Percentiles rank a stretch among this genome's conserved stretches.
Conservation (phyloP, 352 stramenopile species). For the Globisporangium mamillatum region DNA sequence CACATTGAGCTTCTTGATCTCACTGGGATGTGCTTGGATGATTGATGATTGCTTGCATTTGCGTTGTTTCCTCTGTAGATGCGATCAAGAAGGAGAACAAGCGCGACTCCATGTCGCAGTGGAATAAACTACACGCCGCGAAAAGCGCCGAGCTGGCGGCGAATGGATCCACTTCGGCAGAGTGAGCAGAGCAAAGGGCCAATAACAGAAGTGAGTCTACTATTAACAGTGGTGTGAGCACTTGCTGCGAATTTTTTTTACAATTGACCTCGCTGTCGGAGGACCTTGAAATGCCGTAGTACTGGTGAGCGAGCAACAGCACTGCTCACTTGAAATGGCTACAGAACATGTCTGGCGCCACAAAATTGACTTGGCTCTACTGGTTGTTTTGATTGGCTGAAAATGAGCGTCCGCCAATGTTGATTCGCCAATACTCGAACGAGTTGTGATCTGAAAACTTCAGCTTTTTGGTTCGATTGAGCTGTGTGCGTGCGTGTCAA, state of each 20-base stretch:
- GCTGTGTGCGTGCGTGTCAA: not conserved
- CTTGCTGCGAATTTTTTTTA: not conserved
- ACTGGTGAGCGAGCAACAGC: not conserved
- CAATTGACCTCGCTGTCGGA: not conserved
- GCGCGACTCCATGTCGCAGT: slow-evolving; percentile 63
- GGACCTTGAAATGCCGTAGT: not conserved
- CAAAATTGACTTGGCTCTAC: not conserved
- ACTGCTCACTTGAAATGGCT: slow-evolving; percentile 4
- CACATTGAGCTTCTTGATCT: not conserved
- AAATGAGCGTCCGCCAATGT: not conserved
- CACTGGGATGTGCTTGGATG: not conserved
- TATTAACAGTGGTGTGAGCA: not conserved
- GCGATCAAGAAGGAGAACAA: slow-evolving; percentile 83
- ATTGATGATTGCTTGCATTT: not conserved
- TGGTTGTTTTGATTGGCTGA: slow-evolving; percentile 1
- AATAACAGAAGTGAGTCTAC: not conserved
- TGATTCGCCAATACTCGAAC: slow-evolving; percentile 14
- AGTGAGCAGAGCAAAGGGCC: not conserved
- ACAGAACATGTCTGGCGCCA: not conserved
- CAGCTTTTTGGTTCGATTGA: slow-evolving; percentile 3
- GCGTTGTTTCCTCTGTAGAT: slow-evolving; percentile 30
- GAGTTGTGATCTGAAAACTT: slow-evolving; percentile 5
- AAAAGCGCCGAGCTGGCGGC: slow-evolving; percentile 31
- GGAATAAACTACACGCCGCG: slow-evolving; percentile 76
- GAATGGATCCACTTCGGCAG: slow-evolving; percentile 1